These are phyloP conservation scores for Abelmoschus esculentus DNA, from an alignment of 345 rosid species.

Conservation along the genomic window DNA sequence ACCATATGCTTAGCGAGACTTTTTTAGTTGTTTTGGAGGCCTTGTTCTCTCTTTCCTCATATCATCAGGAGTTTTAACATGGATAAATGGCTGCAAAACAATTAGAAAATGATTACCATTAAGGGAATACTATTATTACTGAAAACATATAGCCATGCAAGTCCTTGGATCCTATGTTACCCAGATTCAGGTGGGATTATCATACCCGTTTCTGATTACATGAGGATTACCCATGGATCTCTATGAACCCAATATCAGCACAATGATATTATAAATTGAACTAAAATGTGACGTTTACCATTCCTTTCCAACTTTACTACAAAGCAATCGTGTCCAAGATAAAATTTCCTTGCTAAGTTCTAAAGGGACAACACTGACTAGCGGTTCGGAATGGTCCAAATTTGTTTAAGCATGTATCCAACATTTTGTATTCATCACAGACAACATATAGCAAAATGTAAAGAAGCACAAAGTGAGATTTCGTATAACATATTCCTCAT, in stretches of 20 bases:
- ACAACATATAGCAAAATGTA: not conserved
- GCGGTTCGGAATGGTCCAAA: not conserved
- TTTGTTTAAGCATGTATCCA: not conserved
- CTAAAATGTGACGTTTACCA: too few species aligned
- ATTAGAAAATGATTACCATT: slow-evolving; percentile 1
- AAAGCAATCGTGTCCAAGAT: too few species aligned
- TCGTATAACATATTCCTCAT: not conserved
- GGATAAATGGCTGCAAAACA: slow-evolving; percentile 61
- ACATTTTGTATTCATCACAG: not conserved
- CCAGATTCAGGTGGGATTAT: not conserved
- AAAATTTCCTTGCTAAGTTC: not conserved
- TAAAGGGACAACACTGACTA: not conserved
- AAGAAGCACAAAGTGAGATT: not conserved
- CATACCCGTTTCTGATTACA: too few species aligned
- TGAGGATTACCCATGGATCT: not conserved
- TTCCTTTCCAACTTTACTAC: too few species aligned
- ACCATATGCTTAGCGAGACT: slow-evolving; percentile 35
- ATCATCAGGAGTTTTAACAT: slow-evolving; percentile 46
- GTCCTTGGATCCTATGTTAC: not conserved
- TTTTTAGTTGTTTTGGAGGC: slow-evolving; percentile 62
- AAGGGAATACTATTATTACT: not conserved
- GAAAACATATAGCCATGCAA: not conserved
- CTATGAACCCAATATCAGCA: not conserved
- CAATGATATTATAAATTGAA: too few species aligned
- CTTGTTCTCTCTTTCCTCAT: slow-evolving; percentile 48